Evolutionary conservation across 108 stramenopile species (phyloP).

Genomic region (Nannochloropsis salina): DNA sequence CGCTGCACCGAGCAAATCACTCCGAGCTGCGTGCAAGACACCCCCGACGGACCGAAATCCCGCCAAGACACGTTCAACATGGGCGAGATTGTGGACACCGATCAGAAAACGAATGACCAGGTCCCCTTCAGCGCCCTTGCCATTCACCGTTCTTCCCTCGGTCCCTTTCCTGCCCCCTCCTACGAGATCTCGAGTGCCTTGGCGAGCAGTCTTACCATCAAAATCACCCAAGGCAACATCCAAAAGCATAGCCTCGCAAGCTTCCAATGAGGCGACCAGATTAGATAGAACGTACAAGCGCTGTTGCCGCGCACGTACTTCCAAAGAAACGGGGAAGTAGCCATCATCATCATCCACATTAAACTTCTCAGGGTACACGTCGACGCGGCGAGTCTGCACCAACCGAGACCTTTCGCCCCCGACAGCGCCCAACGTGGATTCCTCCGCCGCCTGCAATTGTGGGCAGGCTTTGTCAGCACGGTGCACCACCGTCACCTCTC

Average conservation of each 20-base stretch:
- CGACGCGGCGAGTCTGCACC: neutral
- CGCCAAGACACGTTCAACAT: neutral
- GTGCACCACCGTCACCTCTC: neutral
- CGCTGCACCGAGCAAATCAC: neutral
- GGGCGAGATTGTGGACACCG: neutral
- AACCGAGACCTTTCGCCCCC: neutral
- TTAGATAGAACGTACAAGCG: neutral
- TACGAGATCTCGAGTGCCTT: too few relatives aligned
- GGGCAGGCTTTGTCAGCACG: neutral
- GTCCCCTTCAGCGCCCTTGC: neutral
- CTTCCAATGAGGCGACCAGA: conserved; percentile 6
- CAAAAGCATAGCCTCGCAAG: neutral
- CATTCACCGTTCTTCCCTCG: neutral
- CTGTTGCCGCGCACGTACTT: neutral
- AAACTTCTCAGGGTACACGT: conserved; percentile 5
- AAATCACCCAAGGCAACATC: neutral
- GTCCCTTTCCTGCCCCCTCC: neutral
- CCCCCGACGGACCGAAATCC: neutral
- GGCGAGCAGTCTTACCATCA: neutral
- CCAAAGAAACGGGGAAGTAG: neutral
- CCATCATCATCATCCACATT: conserved; percentile 7
- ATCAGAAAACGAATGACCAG: neutral
- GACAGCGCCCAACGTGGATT: neutral
- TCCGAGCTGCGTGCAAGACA: neutral
- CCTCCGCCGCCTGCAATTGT: conserved; percentile 15